Evolutionary conservation across 2,329 filamentous ascomycete genomes (phyloP).

Genomic region (Pyrenochaeta sp.): DNA sequence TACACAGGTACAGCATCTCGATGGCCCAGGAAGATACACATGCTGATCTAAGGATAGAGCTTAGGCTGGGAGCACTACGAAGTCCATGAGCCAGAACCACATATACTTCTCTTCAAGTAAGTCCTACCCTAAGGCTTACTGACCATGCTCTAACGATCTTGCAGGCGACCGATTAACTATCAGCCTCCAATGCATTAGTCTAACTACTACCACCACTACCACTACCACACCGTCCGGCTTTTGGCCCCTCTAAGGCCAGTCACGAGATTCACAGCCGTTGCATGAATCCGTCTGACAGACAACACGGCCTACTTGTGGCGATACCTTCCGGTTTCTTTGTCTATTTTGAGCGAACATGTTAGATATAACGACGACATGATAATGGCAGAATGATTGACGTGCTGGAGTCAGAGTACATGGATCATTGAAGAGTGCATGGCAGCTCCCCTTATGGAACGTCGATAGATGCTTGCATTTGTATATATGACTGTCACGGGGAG

Average conservation of each 20-base stretch:
- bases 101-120: constrained; percentile 98
- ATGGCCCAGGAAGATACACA: not conserved
- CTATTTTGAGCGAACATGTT: constrained; percentile 45
- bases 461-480: constrained; percentile 39
- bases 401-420: constrained; percentile 26
- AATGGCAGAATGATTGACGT: constrained; percentile 41
- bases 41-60: constrained; percentile 67
- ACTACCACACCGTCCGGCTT: constrained; percentile 8
- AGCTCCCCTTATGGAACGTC: constrained; percentile 23
- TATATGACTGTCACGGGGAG: constrained; percentile 34
- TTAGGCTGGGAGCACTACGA: constrained; percentile 99
- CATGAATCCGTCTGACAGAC: constrained; percentile 13
- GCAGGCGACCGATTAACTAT: constrained; percentile 83
- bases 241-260: constrained; percentile 14
- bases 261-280: not conserved
- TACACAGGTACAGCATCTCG: constrained; percentile 74
- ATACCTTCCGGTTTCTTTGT: constrained; percentile 39
- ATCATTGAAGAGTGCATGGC: constrained; percentile 29
- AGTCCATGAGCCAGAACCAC: constrained; percentile 97
- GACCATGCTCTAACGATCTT: constrained; percentile 15
- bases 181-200: constrained; percentile 67
- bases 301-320: constrained; percentile 27
- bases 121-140: constrained; percentile 47
- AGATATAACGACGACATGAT: constrained; percentile 50
- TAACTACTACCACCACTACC: not conserved